phyloP scores from a whole-genome alignment of 768 basidiomycete genomes.

The Neoboletus brunneissimus region DNA sequence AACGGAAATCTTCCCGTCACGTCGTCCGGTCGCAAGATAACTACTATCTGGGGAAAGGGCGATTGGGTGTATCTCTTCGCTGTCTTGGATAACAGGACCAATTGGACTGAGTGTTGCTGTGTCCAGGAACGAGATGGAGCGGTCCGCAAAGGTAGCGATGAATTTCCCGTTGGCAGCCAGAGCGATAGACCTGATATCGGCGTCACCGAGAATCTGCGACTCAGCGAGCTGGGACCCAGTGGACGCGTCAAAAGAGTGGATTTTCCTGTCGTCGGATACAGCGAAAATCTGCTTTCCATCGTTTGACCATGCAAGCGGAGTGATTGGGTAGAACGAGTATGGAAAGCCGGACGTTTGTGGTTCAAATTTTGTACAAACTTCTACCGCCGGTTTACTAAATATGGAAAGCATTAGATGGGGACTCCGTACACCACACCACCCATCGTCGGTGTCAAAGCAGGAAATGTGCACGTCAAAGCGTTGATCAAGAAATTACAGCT shows the following conservation, averaged over 20 bases:
- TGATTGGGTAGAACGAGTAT: background rate
- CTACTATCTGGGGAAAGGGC: background rate
- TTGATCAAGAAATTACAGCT: too few species aligned
- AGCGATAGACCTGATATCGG: background rate
- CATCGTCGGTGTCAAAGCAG: too few species aligned
- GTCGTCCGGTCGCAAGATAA: background rate
- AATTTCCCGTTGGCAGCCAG: background rate
- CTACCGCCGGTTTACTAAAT: too few species aligned
- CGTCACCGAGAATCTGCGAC: background rate
- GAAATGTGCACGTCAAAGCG: too few species aligned
- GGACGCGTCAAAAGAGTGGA: background rate
- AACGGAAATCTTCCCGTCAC: background rate
- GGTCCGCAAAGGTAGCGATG: background rate
- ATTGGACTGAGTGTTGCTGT: background rate
- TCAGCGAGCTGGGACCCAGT: too few species aligned
- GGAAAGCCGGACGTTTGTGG: too few species aligned
- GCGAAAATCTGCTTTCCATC: background rate
- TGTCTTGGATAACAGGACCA: background rate
- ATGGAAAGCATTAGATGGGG: too few species aligned
- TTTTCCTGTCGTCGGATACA: background rate
- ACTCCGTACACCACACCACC: too few species aligned
- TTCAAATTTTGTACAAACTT: too few species aligned
- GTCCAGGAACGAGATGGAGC: background rate
- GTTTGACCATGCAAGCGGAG: conserved; percentile 1
- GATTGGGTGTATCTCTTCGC: background rate